Conservation (phyloP, 805 yeast genomes). For the Peterozyma toletana region DNA sequence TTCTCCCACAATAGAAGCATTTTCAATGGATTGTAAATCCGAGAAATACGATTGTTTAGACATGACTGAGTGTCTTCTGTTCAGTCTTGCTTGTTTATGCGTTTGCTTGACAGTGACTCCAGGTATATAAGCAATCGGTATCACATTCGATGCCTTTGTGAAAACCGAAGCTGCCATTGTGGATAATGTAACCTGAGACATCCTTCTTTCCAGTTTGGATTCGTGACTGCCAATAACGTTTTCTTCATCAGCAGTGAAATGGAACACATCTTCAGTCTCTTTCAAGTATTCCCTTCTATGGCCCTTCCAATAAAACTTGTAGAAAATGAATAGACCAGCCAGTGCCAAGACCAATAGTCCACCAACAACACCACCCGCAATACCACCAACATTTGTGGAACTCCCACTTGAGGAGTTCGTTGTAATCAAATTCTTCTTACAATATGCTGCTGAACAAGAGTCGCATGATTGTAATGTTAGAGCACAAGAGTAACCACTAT, state of each 20-base stretch:
- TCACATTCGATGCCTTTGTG: slow-evolving; percentile 78
- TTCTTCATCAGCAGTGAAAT: slow-evolving; percentile 17
- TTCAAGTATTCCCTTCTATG: slow-evolving; percentile 22
- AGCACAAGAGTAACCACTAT: slow-evolving; percentile 43
- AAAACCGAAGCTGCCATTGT: slow-evolving; percentile 54
- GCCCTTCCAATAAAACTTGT: slow-evolving; percentile 33
- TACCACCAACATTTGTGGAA: slow-evolving; percentile 35
- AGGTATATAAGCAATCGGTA: slow-evolving; percentile 91
- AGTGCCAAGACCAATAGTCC: slow-evolving; percentile 35
- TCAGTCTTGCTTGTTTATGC: slow-evolving; percentile 21
- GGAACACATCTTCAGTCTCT: slow-evolving; percentile 21
- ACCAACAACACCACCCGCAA: slow-evolving; percentile 70
- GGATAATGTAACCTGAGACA: slow-evolving; percentile 21
- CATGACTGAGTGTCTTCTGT: slow-evolving; percentile 38
- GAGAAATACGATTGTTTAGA: slow-evolving; percentile 31
- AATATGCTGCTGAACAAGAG: slow-evolving; percentile 48
- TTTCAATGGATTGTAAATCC: slow-evolving; percentile 35
- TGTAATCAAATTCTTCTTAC: slow-evolving; percentile 24
- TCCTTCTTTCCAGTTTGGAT: slow-evolving; percentile 17
- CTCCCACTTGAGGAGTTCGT: slow-evolving; percentile 12
- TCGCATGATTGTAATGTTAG: slow-evolving; percentile 50
- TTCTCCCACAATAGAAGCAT: slow-evolving; percentile 36
- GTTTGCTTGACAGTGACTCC: slow-evolving; percentile 61
- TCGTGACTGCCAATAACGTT: slow-evolving; percentile 16
- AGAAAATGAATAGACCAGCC: slow-evolving; percentile 29